These are phyloP conservation scores for Ascocoryne sarcoides DNA, from an alignment of 2,329 filamentous ascomycete species.

Conservation along the genomic window DNA sequence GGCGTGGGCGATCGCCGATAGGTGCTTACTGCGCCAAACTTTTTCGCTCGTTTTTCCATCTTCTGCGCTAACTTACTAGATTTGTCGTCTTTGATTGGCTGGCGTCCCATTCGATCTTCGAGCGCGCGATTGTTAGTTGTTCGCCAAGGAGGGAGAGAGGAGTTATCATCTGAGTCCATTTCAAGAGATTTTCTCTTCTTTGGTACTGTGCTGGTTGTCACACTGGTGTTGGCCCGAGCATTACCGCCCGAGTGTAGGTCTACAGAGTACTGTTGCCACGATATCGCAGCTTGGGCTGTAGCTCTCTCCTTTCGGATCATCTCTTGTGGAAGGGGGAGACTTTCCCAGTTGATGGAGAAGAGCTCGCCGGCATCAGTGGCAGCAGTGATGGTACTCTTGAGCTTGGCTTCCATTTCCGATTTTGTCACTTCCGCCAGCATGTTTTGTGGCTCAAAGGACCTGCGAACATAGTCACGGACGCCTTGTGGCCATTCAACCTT, in stretches of 20 bases:
- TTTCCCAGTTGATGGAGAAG: slow-evolving; percentile 71
- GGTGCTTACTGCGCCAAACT: slow-evolving; percentile 65
- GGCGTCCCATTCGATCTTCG: slow-evolving; percentile 62
- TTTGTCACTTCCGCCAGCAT: slow-evolving; percentile 52
- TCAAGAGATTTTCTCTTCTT: slow-evolving; percentile 81
- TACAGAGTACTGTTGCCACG: slow-evolving; percentile 25
- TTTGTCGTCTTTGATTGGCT: slow-evolving; percentile 40
- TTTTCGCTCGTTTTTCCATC: slow-evolving; percentile 80
- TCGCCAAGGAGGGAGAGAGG: slow-evolving; percentile 58
- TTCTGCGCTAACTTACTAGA: slow-evolving; percentile 85
- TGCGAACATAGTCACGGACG: slow-evolving; percentile 83
- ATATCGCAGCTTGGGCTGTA: slow-evolving; percentile 31
- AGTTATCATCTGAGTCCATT: slow-evolving; percentile 42
- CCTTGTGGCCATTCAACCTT: slow-evolving; percentile 69
- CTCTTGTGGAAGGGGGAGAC: slow-evolving; percentile 74
- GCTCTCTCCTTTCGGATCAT: slow-evolving; percentile 62
- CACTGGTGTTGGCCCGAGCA: slow-evolving; percentile 11
- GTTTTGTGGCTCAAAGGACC: slow-evolving; percentile 73
- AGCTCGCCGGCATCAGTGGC: slow-evolving; percentile 68
- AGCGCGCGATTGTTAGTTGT: slow-evolving; percentile 55
- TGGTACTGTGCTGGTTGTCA: slow-evolving; percentile 24
- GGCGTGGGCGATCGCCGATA: slow-evolving; percentile 46
- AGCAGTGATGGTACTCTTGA: slow-evolving; percentile 77
- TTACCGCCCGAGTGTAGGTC: slow-evolving; percentile 18
- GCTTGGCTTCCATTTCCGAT: slow-evolving; percentile 69